A percentile compares a stretch with the other conserved stretches of the same genome.
phyloP scores from a whole-genome alignment of 257 asterid species.

The Nicotiana benthamiana region DNA sequence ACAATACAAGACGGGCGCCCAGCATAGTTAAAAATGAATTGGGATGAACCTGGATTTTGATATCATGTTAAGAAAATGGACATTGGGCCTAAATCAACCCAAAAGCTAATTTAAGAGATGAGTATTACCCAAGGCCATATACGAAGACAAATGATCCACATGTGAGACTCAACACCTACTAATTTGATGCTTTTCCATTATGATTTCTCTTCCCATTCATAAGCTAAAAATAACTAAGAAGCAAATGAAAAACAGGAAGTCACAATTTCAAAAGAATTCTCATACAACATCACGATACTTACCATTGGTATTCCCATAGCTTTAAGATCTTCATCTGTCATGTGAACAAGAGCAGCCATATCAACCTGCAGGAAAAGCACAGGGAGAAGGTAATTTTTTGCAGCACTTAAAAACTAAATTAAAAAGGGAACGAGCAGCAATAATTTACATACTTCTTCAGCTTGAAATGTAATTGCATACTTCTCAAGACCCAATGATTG shows the following conservation, averaged over 20 bases:
- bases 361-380: conserved; percentile 59
- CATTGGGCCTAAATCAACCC: too few relatives aligned
- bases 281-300: neutral
- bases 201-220: neutral
- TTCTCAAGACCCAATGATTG: conserved; percentile 82
- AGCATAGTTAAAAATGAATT: too few relatives aligned
- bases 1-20: too few relatives aligned
- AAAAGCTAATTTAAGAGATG: too few relatives aligned
- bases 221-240: neutral
- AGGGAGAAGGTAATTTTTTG: conserved; percentile 5
- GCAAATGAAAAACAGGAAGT: neutral
- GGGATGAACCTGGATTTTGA: too few relatives aligned
- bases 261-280: neutral
- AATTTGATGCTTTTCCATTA: neutral
- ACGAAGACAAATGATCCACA: too few relatives aligned
- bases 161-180: neutral
- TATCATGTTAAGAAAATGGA: too few relatives aligned
- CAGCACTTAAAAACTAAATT: conserved; percentile 5
- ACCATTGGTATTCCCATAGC: conserved; percentile 99
- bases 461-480: conserved; percentile 88
- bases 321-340: conserved; percentile 97
- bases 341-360: conserved; percentile 90
- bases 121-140: too few relatives aligned
- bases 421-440: conserved; percentile 3
- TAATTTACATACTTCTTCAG: conserved; percentile 69